Base-by-base conservation (phyloP, 116 monocot genomes). In the Cymodocea nodosa region DNA sequence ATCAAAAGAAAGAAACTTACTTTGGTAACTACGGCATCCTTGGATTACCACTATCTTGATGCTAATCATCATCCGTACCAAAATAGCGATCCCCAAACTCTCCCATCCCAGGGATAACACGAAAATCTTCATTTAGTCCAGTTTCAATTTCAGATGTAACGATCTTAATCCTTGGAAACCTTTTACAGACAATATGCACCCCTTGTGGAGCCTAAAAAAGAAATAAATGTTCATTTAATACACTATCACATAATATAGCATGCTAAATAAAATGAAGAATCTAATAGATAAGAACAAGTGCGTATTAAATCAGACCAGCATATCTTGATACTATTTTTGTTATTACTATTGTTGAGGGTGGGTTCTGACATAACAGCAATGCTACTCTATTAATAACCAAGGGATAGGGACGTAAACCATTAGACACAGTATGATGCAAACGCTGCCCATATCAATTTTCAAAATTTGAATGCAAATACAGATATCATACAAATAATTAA, bases 21-120 rank as follows among this genome's bases (percentile, higher is more conserved):
- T 62, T 62, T 35, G 15, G 12, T 36, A 19, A 39, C 3, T 1
- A 44, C 23, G 11, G 7, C 4, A 12, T 23, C 23, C 4, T 22
- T 23, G 3, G 11, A 30, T 30, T 30, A 30, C 1, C 30, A 30
- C 30, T 62, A 6, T 62, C 37, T 37, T 36, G 10, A 16, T 10
- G 25, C 39, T 71, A 78, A 23, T 72, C 52, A 63, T 85, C 79
- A 66, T 83, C 79, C 17, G 89, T 93, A 71, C 93, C 89, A 60
- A 93, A 93, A 52, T 93, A 93, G 50, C 89, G 77, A 72, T 93
- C 89, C 35, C 93, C 93, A 78, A 89, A 93, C 64, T 93, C 93
- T 6, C 89, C 93, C 93, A 93, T 89, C 55, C 93, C 93, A 70
- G 93, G 93, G 65, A 93, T 75, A 24, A 93, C 86, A 58, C 78